Percentiles rank a stretch among this genome's conserved stretches.
phyloP scores from a whole-genome alignment of 257 asterid genomes.

The Agastache rugosa region DNA sequence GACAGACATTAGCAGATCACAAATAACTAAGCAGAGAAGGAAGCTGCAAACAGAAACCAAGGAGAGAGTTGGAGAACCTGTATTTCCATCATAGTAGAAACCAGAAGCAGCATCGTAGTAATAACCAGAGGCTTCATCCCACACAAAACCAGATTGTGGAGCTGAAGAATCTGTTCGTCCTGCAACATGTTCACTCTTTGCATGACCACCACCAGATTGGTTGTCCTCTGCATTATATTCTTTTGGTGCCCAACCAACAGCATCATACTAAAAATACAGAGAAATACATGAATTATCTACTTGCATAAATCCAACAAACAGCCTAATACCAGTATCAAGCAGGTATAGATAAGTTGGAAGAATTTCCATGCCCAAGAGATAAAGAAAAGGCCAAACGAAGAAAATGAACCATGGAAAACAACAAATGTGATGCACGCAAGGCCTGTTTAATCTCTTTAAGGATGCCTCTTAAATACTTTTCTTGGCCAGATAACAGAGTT shows the following conservation, averaged over 20 bases:
- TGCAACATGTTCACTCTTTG: conserved; percentile 57
- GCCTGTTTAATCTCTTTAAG: neutral
- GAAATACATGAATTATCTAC: conserved; percentile 24
- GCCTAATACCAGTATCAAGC: conserved; percentile 17
- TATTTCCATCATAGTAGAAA: conserved; percentile 94
- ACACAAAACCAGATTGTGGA: conserved; percentile 91
- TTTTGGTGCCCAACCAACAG: conserved; percentile 98
- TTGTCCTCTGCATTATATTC: conserved; percentile 93
- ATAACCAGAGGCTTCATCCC: conserved; percentile 99
- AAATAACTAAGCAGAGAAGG: conserved; percentile 4
- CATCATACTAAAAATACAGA: conserved; percentile 73
- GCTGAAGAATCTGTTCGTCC: conserved; percentile 63
- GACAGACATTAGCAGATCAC: neutral
- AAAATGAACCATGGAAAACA: conserved; percentile 18
- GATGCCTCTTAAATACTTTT: conserved; percentile 12
- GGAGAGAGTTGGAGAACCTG: conserved; percentile 55
- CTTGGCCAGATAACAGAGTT: conserved; percentile 20
- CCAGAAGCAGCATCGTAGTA: conserved; percentile 98
- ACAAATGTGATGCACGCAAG: conserved; percentile 5
- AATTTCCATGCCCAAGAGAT: conserved; percentile 19
- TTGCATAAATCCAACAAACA: conserved; percentile 19
- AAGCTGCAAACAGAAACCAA: conserved; percentile 12
- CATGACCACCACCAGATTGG: conserved; percentile 61
- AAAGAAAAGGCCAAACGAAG: neutral
- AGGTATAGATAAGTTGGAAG: conserved; percentile 20